A percentile compares a stretch with the other conserved stretches of the same genome.
phyloP scores from a whole-genome alignment of 2,329 filamentous ascomycete species.

The Rutstroemia sp. region DNA sequence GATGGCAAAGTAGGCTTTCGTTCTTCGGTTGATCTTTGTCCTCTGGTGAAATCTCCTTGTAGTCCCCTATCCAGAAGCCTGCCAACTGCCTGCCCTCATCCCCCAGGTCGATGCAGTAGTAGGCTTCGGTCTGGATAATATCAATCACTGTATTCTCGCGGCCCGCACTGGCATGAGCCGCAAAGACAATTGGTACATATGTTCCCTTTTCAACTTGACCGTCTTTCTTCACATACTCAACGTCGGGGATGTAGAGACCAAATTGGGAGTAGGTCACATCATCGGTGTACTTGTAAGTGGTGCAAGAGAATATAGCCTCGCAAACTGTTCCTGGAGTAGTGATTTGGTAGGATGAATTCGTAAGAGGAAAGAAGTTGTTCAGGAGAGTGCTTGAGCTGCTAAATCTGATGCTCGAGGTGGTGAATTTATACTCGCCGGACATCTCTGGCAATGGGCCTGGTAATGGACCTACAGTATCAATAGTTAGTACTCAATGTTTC shows the following conservation, averaged over 20 bases:
- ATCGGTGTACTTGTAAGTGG: conserved; percentile 37
- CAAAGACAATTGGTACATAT: neutral
- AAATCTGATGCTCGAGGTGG: conserved; percentile 32
- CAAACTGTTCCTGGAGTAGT: conserved; percentile 27
- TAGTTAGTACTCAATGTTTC: neutral
- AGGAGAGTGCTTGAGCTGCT: conserved; percentile 33
- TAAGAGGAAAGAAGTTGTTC: conserved; percentile 32
- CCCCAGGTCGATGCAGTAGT: too few species aligned
- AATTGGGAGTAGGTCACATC: neutral
- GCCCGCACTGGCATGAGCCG: too few species aligned
- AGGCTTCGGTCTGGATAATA: too few species aligned
- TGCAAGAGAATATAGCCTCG: conserved; percentile 52
- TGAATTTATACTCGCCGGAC: neutral
- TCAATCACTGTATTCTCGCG: too few species aligned
- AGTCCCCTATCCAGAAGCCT: too few species aligned
- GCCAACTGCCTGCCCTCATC: too few species aligned
- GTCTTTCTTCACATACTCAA: neutral
- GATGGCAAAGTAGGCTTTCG: too few species aligned
- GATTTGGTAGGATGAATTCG: conserved; percentile 23
- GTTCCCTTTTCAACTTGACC: neutral
- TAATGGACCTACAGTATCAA: conserved; percentile 25
- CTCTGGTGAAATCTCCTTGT: too few species aligned
- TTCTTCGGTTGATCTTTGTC: too few species aligned
- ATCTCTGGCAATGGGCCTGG: neutral
- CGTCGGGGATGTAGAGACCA: neutral